Evolutionary conservation across 306 rosid species (phyloP), one percentile per base, ranked within the genome.

Genomic region (Vicia villosa): DNA sequence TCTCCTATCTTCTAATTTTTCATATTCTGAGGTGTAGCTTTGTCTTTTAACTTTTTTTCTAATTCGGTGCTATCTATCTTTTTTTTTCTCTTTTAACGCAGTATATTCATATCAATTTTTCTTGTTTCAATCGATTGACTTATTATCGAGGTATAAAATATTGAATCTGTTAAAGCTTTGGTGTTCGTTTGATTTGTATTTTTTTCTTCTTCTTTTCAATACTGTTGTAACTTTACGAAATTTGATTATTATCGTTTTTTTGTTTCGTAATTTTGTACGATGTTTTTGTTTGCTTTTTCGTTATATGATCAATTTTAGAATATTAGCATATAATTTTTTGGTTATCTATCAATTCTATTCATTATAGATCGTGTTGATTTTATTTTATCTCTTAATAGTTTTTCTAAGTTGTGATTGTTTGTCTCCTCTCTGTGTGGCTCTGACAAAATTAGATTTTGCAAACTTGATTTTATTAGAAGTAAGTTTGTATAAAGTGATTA

Each of bases 131-230:
- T 61, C 51, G 49, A 51, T 28, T 52, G 28, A 19, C 8, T 20
- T 76, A 5, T 24, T 76, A 4, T 66, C 6, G 5, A 17, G 28
- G 17, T 57, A 63, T 56, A 24, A 9, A 12, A 15, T 43, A 47
- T 70, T 74, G 47, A 83, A 83, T 83, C 83, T 74, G 68, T 64
- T 46, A 13, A 26, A 58, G 74, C 43, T 3, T 30, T 30, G 17
- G 0, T 57, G 7, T 4, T 4, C 19, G 11, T 51, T 69, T 4
- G 28, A 55, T 69, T 55, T 40, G 2, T 13, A 15, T n/a, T 49
- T 21, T 10, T 8, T 61, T 63, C n/a, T n/a, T 38, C 10, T 55
- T 56, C 8, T 65, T 50, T 51, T 68, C 15, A 10, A 45, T 8
- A 5, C 52, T 47, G 60, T 22, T 22, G 0, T 5, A 54, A 21